Evolutionary conservation across 1,139 yeast genomes (phyloP), one percentile per base, ranked within the genome.

Genomic region (Ogataea hybrid): DNA sequence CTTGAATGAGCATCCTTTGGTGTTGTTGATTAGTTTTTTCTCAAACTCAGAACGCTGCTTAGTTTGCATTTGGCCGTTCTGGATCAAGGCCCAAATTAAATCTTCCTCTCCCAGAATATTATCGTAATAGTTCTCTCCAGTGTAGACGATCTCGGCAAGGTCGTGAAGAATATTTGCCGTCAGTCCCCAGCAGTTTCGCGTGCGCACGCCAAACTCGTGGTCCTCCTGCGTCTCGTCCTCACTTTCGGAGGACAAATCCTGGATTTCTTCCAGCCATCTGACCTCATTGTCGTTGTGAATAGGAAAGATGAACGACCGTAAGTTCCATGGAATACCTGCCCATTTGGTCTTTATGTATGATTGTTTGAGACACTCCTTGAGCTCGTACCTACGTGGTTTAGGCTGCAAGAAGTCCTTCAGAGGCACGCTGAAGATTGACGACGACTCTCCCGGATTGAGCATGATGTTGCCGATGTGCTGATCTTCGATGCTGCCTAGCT

Each of bases 121-220:
- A 49, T 49, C 53, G 46, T 57, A 58, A 5, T 49, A 54, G 57
- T 56, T 57, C 7, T 67, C 66, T 27, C 65, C 67, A 51, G 65
- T 71, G 70, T 71, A 59, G 56, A 73, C 42, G 5, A 86, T 68
- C 42, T 76, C 72, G 5, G 95, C 89, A 27, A 85, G 62, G 58
- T 89, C 96, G 51, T 82, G 84, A 11, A 89, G 63, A 7, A 89
- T 86, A 54, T 86, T 84, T 3, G 96, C 96, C 0, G 96, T 89
- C 35, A 89, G 65, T 0, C 97, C 96, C 97, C 96, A 89, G 3
- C 89, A 86, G 54, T 84, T 86, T 57, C 84, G 77, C 5, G 63
- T 64, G 20, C 62, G 58, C 17, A 61, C 61, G 32, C 64, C 67
- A 32, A 60, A 51, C 48, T 59, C 61, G 45, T 50, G 62, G 43